These are phyloP conservation scores for Didymella arachidicola DNA, from an alignment of 2,329 filamentous ascomycete genomes.

Conservation along the genomic window DNA sequence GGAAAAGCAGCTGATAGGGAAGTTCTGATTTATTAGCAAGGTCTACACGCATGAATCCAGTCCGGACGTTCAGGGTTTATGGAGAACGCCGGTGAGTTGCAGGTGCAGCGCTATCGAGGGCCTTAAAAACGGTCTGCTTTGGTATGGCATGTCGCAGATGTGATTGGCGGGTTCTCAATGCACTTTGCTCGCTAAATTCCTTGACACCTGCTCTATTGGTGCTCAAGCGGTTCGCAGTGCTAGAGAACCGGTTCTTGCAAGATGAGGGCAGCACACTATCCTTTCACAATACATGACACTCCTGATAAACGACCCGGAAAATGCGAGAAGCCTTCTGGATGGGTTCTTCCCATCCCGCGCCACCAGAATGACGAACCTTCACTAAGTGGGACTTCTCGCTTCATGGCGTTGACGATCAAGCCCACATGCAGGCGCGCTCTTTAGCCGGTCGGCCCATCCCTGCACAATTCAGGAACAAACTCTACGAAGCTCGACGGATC, in stretches of 20 bases:
- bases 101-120: slow-evolving; percentile 12
- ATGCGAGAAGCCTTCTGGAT: slow-evolving; percentile 1
- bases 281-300: background rate
- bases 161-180: slow-evolving; percentile 8
- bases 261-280: slow-evolving; percentile 1
- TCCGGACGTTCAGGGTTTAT: slow-evolving; percentile 8
- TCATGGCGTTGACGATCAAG: slow-evolving; percentile 29
- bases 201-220: slow-evolving; percentile 16
- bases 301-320: background rate
- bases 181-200: background rate
- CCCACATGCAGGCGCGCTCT: slow-evolving; percentile 31
- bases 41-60: slow-evolving; percentile 1
- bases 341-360: slow-evolving; percentile 10
- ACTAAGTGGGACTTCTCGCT: slow-evolving; percentile 26
- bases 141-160: slow-evolving; percentile 3
- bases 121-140: slow-evolving; percentile 7
- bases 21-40: slow-evolving; percentile 2
- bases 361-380: slow-evolving; percentile 18
- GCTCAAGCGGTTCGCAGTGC: slow-evolving; percentile 6
- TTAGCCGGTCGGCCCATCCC: slow-evolving; percentile 29
- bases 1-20: slow-evolving; percentile 4
- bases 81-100: background rate
- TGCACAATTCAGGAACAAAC: slow-evolving; percentile 24
- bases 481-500: slow-evolving; percentile 22
- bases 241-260: slow-evolving; percentile 2